Conservation (phyloP, 768 basidiomycete genomes). For the Tephrocybe sp. region DNA sequence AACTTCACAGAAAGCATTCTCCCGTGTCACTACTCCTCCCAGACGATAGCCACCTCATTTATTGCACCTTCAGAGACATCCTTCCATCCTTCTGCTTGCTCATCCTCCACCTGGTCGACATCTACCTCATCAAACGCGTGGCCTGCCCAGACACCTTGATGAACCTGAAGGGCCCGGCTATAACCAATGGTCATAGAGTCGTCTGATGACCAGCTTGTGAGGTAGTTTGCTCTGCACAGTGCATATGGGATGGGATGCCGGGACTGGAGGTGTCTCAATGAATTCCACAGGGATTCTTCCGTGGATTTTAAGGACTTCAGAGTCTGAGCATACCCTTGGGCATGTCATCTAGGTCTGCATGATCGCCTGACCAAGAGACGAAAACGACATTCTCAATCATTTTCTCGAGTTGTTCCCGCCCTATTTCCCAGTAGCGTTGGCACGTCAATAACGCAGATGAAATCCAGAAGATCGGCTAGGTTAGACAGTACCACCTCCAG, state of each 20-base stretch:
- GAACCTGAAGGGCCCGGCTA: neutral
- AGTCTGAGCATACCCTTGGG: constrained; percentile 3
- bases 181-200: too few relatives aligned
- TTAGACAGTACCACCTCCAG: too few relatives aligned
- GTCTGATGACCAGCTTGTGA: neutral
- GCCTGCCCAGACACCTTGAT: constrained; percentile 1
- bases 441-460: too few relatives aligned
- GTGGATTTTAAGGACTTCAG: constrained; percentile 1
- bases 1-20: too few relatives aligned
- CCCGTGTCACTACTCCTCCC: too few relatives aligned
- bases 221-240: too few relatives aligned
- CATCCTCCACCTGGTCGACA: neutral
- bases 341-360: constrained; percentile 2
- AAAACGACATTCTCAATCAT: neutral
- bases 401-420: constrained; percentile 1
- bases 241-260: too few relatives aligned
- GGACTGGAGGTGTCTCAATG: neutral
- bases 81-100: constrained; percentile 1
- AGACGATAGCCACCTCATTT: neutral
- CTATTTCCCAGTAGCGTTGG: too few relatives aligned
- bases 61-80: neutral
- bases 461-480: too few relatives aligned
- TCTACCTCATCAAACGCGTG: constrained; percentile 1
- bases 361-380: constrained; percentile 18
- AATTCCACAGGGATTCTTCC: neutral